Conservation (phyloP, 1,284 basidiomycete genomes). For the Filobasidium uniguttulatum region DNA sequence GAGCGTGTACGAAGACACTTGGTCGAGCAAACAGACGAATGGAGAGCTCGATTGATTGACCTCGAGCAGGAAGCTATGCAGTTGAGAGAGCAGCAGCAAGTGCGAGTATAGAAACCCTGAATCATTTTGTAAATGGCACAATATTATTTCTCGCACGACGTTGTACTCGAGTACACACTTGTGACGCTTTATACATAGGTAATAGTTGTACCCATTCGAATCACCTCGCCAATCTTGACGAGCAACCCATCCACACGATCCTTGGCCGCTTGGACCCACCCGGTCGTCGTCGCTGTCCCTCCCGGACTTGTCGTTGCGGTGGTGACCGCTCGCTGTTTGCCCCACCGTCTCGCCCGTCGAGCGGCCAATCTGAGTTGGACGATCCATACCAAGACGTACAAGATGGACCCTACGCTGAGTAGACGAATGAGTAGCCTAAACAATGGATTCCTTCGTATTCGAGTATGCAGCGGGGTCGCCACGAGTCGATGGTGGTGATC, state of each 20-base stretch:
- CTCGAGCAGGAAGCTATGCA: constrained; percentile 13
- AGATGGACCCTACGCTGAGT: too few species aligned
- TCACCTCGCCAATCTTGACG: not conserved
- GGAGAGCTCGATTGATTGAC: constrained; percentile 20
- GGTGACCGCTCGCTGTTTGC: too few species aligned
- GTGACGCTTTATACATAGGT: not conserved
- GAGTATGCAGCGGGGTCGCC: too few species aligned
- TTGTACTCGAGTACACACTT: too few species aligned
- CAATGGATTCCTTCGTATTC: too few species aligned
- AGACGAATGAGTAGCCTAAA: too few species aligned
- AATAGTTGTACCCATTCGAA: constrained; percentile 1
- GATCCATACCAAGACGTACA: too few species aligned
- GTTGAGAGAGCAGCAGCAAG: constrained; percentile 11
- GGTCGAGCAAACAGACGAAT: constrained; percentile 36
- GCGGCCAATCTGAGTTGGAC: not conserved
- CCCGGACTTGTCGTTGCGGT: too few species aligned
- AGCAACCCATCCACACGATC: not conserved
- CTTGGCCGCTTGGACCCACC: not conserved
- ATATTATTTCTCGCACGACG: too few species aligned
- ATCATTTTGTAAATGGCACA: too few species aligned
- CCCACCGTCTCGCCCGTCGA: not conserved
- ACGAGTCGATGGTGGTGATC: too few species aligned
- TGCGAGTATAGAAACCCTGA: constrained; percentile 12
- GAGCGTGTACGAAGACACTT: constrained; percentile 62
- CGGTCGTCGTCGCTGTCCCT: too few species aligned